Conservation (phyloP, 495 filamentous ascomycete genomes). For the Umbilicaria muhlenbergii region DNA sequence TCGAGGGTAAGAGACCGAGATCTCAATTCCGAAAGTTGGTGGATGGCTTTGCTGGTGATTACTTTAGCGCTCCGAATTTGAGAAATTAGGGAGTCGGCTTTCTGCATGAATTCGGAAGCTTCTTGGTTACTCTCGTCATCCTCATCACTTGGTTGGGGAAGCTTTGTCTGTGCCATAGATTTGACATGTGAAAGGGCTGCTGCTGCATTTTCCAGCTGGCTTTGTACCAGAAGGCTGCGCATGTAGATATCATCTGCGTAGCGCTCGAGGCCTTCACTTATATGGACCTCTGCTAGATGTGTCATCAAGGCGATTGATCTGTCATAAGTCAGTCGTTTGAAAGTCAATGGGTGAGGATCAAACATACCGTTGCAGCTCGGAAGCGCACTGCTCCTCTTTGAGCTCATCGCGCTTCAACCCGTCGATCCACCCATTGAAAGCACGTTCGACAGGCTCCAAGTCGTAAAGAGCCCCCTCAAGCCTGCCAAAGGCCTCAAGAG, state of each 20-base stretch:
- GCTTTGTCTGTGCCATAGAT: constrained; percentile 46
- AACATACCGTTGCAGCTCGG: constrained; percentile 53
- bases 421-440: constrained; percentile 81
- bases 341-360: not conserved
- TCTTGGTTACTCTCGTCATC: constrained; percentile 42
- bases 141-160: constrained; percentile 35
- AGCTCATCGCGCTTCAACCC: constrained; percentile 68
- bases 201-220: constrained; percentile 64
- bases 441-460: constrained; percentile 82
- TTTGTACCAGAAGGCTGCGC: constrained; percentile 60
- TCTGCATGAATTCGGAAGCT: constrained; percentile 48
- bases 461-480: constrained; percentile 72
- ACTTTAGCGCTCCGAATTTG: constrained; percentile 76
- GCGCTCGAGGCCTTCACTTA: constrained; percentile 52
- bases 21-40: constrained; percentile 64
- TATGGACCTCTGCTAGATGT: constrained; percentile 69
- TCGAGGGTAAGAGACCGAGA: constrained; percentile 59
- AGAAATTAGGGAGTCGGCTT: constrained; percentile 53
- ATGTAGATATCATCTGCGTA: constrained; percentile 71
- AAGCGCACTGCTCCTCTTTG: constrained; percentile 64
- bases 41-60: constrained; percentile 60
- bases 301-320: constrained; percentile 65
- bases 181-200: constrained; percentile 47
- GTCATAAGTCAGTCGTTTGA: not conserved
- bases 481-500: constrained; percentile 55